A percentile compares a stretch with the other conserved stretches of the same genome.
Conservation (phyloP, 345 rosid species). For the Eucalyptus viminalis region DNA sequence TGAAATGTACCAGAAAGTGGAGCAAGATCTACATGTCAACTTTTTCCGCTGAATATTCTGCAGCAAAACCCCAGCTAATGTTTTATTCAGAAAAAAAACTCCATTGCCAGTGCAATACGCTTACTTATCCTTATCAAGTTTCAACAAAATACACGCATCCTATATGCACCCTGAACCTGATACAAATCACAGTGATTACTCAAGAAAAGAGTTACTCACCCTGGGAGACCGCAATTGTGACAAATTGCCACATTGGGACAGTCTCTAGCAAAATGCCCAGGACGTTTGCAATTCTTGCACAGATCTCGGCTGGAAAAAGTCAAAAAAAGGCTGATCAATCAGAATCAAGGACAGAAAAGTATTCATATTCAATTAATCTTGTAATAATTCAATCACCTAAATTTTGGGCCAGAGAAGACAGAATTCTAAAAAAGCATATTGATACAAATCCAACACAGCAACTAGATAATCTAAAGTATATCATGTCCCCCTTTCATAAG, state of each 20-base stretch:
- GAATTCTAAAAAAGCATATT: not conserved
- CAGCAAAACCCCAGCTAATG: not conserved
- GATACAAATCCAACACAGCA: not conserved
- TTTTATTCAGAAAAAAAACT: not conserved
- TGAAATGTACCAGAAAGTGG: not conserved
- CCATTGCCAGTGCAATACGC: not conserved
- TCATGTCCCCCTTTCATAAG: not conserved
- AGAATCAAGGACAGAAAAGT: not conserved
- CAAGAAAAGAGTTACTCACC: constrained; percentile 26
- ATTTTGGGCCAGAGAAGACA: not conserved
- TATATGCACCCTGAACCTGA: not conserved
- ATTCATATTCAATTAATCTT: not conserved
- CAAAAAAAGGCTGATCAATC: not conserved
- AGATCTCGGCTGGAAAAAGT: constrained; percentile 59
- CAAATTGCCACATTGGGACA: constrained; percentile 95
- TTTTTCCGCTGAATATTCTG: not conserved
- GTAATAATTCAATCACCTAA: not conserved
- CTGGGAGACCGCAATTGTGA: constrained; percentile 96
- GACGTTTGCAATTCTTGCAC: constrained; percentile 97
- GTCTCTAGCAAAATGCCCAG: constrained; percentile 96
- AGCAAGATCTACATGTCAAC: not conserved
- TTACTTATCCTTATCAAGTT: not conserved
- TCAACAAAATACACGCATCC: not conserved
- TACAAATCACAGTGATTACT: not conserved
- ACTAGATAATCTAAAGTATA: not conserved